phyloP scores from a whole-genome alignment of 2,329 filamentous ascomycete genomes.

The Lithohypha guttulata region DNA sequence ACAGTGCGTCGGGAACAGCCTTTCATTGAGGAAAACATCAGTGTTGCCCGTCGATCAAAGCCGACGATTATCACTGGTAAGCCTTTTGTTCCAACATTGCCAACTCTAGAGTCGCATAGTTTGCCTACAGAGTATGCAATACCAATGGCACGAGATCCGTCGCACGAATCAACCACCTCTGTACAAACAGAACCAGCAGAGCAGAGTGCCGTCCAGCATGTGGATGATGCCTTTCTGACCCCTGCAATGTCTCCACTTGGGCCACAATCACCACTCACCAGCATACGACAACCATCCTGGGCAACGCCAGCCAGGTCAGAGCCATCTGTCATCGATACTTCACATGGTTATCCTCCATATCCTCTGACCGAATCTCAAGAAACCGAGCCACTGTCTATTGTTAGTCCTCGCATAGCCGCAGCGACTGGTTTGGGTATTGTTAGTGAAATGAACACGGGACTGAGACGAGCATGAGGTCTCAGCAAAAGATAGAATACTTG shows the following conservation, averaged over 20 bases:
- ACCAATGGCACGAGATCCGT: conserved; percentile 24
- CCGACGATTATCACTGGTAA: neutral
- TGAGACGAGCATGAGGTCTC: too few species aligned
- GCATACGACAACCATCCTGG: too few species aligned
- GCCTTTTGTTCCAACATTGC: conserved; percentile 4
- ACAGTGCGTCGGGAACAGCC: conserved; percentile 9
- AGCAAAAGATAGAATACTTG: neutral
- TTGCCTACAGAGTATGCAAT: conserved; percentile 22
- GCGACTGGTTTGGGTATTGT: neutral
- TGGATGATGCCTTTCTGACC: conserved; percentile 2
- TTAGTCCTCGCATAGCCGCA: neutral
- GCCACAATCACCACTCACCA: too few species aligned
- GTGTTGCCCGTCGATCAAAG: conserved; percentile 10
- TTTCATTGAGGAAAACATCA: conserved; percentile 14
- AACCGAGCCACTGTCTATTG: conserved; percentile 5
- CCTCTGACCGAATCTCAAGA: conserved; percentile 1
- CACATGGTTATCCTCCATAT: neutral
- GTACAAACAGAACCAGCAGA: conserved; percentile 22
- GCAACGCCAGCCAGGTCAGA: neutral
- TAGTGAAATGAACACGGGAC: neutral
- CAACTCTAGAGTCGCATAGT: conserved; percentile 9
- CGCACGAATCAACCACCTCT: conserved; percentile 22
- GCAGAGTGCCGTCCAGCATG: neutral
- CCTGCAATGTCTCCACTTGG: conserved; percentile 6
- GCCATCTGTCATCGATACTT: neutral